Evolutionary conservation across 352 stramenopile species (phyloP).

Genomic region (Pseudoperonospora humuli): DNA sequence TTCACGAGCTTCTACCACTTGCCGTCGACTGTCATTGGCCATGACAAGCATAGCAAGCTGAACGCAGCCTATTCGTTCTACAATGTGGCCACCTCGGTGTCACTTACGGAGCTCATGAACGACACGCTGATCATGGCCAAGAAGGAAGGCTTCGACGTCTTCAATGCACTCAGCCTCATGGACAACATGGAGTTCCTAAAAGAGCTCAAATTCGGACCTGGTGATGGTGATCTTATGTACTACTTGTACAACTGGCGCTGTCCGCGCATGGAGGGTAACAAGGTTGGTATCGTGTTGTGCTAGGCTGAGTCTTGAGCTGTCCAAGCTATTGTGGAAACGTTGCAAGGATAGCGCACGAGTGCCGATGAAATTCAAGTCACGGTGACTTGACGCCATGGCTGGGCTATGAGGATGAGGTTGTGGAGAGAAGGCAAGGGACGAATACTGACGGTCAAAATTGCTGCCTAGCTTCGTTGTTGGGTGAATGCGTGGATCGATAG

Average conservation of each 20-base stretch:
- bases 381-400: too few relatives aligned
- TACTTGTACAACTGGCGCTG: conserved; percentile 79
- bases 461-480: too few relatives aligned
- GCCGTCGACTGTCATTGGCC: conserved; percentile 92
- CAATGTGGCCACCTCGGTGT: conserved; percentile 81
- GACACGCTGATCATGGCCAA: conserved; percentile 61
- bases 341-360: too few relatives aligned
- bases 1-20: conserved; percentile 98
- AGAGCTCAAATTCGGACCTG: conserved; percentile 52
- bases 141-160: conserved; percentile 52
- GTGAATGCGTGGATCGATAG: too few relatives aligned
- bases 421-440: too few relatives aligned
- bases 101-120: conserved; percentile 41
- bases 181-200: conserved; percentile 60
- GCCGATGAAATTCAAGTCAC: too few relatives aligned
- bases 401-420: too few relatives aligned
- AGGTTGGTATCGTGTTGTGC: conserved; percentile 47
- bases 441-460: too few relatives aligned
- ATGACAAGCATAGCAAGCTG: conserved; percentile 93
- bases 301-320: conserved; percentile 19
- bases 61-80: conserved; percentile 98
- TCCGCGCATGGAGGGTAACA: conserved; percentile 38
- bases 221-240: conserved; percentile 57
- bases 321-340: not conserved
- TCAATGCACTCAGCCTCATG: conserved; percentile 66